Conservation (phyloP, 768 basidiomycete genomes). For the Serendipita sp. region DNA sequence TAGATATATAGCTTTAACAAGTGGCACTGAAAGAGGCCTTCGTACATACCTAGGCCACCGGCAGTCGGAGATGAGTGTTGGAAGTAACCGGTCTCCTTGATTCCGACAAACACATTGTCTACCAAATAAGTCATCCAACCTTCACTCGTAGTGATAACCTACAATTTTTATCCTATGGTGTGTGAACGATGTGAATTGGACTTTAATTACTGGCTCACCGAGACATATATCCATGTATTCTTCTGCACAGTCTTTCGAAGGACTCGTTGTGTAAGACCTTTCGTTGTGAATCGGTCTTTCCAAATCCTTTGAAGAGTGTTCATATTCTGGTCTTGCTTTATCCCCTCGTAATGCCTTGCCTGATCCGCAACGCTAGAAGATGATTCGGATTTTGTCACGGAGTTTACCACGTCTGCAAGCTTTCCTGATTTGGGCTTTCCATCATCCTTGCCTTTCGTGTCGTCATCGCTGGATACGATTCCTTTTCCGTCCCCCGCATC, state of each 20-base stretch:
- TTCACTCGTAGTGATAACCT: slow-evolving; percentile 11
- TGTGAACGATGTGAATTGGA: not conserved
- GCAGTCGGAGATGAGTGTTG: slow-evolving; percentile 48
- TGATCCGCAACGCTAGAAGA: slow-evolving; percentile 7
- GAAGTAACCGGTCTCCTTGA: slow-evolving; percentile 45
- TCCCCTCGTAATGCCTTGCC: slow-evolving; percentile 13
- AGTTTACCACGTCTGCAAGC: not conserved
- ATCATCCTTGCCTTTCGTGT: slow-evolving; percentile 17
- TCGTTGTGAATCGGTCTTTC: slow-evolving; percentile 30
- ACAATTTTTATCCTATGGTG: slow-evolving; percentile 36
- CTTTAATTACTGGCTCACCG: slow-evolving; percentile 23
- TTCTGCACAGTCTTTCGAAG: slow-evolving; percentile 39
- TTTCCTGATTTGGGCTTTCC: slow-evolving; percentile 12
- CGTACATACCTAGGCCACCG: slow-evolving; percentile 20
- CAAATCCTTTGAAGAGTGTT: slow-evolving; percentile 23
- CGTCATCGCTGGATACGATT: slow-evolving; percentile 20
- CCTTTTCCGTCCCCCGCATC: slow-evolving; percentile 41
- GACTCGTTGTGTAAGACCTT: slow-evolving; percentile 36
- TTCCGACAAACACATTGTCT: slow-evolving; percentile 53
- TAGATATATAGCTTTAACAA: slow-evolving; percentile 11
- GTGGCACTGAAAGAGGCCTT: not conserved
- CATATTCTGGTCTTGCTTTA: slow-evolving; percentile 9
- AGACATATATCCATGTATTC: slow-evolving; percentile 56
- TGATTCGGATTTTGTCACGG: slow-evolving; percentile 11
- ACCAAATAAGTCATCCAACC: not conserved